phyloP scores from a whole-genome alignment of 352 stramenopile genomes.

The Globisporangium parvum region DNA sequence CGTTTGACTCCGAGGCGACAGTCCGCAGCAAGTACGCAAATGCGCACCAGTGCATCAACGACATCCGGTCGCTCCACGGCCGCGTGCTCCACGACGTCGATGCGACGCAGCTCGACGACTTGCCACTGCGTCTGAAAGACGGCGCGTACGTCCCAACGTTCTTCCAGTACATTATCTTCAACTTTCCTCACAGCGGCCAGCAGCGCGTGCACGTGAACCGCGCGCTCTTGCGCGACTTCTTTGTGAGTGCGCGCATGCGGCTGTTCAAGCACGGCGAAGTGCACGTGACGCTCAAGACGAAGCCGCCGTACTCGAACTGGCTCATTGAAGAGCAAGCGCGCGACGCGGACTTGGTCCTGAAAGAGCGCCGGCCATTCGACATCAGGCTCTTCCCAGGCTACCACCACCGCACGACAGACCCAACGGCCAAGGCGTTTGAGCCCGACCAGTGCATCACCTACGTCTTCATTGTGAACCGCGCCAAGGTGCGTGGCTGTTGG shows the following conservation, averaged over 20 bases:
- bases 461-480: constrained; percentile 81
- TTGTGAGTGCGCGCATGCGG: constrained; percentile 65
- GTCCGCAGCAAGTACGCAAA: constrained; percentile 79
- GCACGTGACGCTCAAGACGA: constrained; percentile 84
- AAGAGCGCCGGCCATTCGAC: constrained; percentile 71
- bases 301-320: constrained; percentile 86
- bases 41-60: constrained; percentile 57
- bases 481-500: constrained; percentile 41
- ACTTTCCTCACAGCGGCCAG: constrained; percentile 86
- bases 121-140: constrained; percentile 28
- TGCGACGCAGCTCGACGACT: constrained; percentile 63
- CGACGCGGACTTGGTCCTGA: constrained; percentile 62
- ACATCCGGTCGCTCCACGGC: constrained; percentile 31
- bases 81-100: constrained; percentile 74
- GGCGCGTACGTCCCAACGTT: constrained; percentile 28
- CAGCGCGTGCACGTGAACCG: constrained; percentile 87
- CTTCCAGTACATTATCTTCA: constrained; percentile 86
- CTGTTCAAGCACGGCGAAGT: constrained; percentile 56
- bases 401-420: constrained; percentile 84
- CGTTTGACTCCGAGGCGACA: constrained; percentile 60
- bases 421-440: constrained; percentile 80
- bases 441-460: constrained; percentile 79
- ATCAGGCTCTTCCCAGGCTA: constrained; percentile 74
- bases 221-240: constrained; percentile 76
- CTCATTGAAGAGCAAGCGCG: constrained; percentile 81